These are phyloP conservation scores for Phytopythium kandeliae DNA, from an alignment of 352 stramenopile species.

Conservation along the genomic window DNA sequence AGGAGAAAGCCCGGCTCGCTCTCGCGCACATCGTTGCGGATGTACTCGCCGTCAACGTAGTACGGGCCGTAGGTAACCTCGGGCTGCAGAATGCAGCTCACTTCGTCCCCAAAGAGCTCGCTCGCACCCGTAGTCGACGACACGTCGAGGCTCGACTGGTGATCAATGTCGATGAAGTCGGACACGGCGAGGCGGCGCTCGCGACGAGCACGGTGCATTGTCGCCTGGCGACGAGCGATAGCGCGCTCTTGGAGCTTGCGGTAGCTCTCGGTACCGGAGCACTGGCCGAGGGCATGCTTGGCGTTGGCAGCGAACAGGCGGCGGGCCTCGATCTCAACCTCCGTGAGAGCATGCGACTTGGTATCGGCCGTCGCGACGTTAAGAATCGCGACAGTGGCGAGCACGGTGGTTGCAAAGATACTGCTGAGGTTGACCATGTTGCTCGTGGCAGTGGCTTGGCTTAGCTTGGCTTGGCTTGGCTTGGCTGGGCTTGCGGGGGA, in stretches of 20 bases:
- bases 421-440: constrained; percentile 12
- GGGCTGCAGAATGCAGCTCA: constrained; percentile 8
- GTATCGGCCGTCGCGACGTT: constrained; percentile 8
- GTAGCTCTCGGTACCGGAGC: constrained; percentile 11
- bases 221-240: constrained; percentile 8
- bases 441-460: not conserved
- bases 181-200: constrained; percentile 15
- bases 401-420: constrained; percentile 8
- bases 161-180: constrained; percentile 13
- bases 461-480: not conserved
- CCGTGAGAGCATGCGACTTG: not conserved
- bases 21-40: constrained; percentile 6
- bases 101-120: constrained; percentile 6
- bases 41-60: constrained; percentile 10
- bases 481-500: not conserved
- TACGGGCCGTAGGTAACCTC: constrained; percentile 8
- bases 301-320: constrained; percentile 14
- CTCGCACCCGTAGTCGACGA: constrained; percentile 8
- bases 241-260: constrained; percentile 18
- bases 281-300: constrained; percentile 15
- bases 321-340: constrained; percentile 9
- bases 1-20: constrained; percentile 5
- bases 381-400: constrained; percentile 8
- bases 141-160: constrained; percentile 14
- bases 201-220: constrained; percentile 10